A percentile compares a stretch with the other conserved stretches of the same genome.
These are phyloP conservation scores for Ceratocystiopsis sp. DNA, from an alignment of 2,329 filamentous ascomycete species.

Conservation along the genomic window DNA sequence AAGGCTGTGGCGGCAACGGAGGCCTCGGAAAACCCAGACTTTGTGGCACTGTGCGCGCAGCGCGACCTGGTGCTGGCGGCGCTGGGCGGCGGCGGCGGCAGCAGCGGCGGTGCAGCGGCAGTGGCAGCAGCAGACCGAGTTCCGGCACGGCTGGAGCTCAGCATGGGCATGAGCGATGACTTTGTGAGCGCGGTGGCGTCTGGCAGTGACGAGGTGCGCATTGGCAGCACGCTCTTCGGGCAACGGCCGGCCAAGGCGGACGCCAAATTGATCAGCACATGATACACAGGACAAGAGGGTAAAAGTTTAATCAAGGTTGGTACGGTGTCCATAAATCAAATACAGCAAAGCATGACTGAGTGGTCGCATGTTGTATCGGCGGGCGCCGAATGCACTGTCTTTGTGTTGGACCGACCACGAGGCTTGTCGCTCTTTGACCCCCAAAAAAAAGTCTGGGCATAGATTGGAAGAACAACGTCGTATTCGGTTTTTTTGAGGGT, in stretches of 20 bases:
- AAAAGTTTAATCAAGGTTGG: too few species aligned
- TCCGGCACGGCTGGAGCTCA: constrained; percentile 48
- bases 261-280: constrained; percentile 38
- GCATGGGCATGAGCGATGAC: constrained; percentile 98
- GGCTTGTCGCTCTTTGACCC: too few species aligned
- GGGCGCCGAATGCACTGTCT: too few species aligned
- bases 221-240: constrained; percentile 92
- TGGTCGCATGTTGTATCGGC: too few species aligned
- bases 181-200: constrained; percentile 73
- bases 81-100: not conserved
- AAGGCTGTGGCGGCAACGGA: constrained; percentile 60
- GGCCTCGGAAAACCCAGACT: constrained; percentile 81
- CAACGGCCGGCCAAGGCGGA: constrained; percentile 62
- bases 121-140: constrained; percentile 22
- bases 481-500: too few species aligned
- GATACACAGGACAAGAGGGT: too few species aligned
- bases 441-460: too few species aligned
- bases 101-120: constrained; percentile 21
- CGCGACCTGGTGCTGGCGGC: constrained; percentile 47
- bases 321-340: too few species aligned
- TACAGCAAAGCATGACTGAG: too few species aligned
- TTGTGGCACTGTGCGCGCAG: constrained; percentile 49
- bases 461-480: too few species aligned
- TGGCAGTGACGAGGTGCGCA: constrained; percentile 77
- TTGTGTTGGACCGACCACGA: too few species aligned